Evolutionary conservation across 208 protist genomes (phyloP).

Genomic region (Leishmania braziliensis): DNA sequence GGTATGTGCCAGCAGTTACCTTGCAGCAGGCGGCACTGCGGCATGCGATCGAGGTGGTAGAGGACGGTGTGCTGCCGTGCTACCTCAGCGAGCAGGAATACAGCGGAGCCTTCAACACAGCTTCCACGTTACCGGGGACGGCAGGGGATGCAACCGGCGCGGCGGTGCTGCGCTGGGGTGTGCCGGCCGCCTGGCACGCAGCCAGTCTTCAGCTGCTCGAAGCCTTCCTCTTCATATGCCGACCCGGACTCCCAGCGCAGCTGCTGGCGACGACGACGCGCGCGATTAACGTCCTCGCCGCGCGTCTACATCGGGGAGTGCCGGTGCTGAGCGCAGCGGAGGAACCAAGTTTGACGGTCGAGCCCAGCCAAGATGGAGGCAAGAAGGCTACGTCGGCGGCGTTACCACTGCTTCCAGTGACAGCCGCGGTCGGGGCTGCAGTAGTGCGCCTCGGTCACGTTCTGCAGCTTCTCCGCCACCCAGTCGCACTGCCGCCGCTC

Average conservation of each 20-base stretch:
- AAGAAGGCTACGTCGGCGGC: neutral
- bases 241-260: conserved; percentile 29
- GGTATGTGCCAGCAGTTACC: conserved; percentile 35
- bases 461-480: conserved; percentile 43
- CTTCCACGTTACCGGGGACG: conserved; percentile 3
- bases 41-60: conserved; percentile 58
- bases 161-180: conserved; percentile 28
- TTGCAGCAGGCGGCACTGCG: conserved; percentile 59
- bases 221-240: conserved; percentile 23
- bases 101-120: conserved; percentile 15
- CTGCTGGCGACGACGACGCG: conserved; percentile 28
- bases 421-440: conserved; percentile 29
- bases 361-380: neutral
- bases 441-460: conserved; percentile 42
- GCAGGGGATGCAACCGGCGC: neutral
- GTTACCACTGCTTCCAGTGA: conserved; percentile 22
- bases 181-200: conserved; percentile 35
- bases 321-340: conserved; percentile 6
- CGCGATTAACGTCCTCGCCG: conserved; percentile 16
- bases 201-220: conserved; percentile 38
- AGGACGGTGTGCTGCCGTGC: conserved; percentile 48
- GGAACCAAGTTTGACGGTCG: neutral
- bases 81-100: conserved; percentile 20
- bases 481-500: conserved; percentile 52
- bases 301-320: conserved; percentile 37